phyloP scores from a whole-genome alignment of 441 rosid genomes.

The Corymbia citriodora region DNA sequence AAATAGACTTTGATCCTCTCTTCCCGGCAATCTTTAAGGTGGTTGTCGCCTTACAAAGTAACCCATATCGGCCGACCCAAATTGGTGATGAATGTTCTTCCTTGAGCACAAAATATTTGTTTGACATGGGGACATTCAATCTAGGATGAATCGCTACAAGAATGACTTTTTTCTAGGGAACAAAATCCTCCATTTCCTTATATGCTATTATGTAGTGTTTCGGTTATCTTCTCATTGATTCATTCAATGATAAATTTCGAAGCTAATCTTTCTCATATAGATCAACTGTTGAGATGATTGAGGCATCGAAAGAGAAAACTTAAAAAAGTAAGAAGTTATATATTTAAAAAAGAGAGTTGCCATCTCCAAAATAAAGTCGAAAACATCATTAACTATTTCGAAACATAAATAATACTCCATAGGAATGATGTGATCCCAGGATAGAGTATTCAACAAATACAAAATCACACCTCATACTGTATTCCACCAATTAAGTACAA shows the following conservation, averaged over 20 bases:
- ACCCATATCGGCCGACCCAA: too few relatives aligned
- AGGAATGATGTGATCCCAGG: neutral
- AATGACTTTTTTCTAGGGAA: neutral
- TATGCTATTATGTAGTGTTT: neutral
- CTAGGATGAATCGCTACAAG: neutral
- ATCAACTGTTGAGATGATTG: neutral
- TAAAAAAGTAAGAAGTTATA: neutral
- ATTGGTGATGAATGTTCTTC: neutral
- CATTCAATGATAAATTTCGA: neutral
- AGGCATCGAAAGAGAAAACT: neutral
- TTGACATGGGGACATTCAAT: fast-evolving
- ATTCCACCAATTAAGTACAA: neutral
- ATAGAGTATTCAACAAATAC: neutral
- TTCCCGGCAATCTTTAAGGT: neutral
- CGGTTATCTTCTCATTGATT: neutral
- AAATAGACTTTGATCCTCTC: neutral
- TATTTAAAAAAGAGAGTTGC: neutral
- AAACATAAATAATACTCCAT: neutral
- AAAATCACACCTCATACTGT: neutral
- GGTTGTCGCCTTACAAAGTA: neutral
- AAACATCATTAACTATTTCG: neutral
- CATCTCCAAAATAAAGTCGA: neutral
- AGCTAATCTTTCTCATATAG: neutral
- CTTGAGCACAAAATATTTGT: neutral
- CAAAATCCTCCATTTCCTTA: neutral